A percentile compares a stretch with the other conserved stretches of the same genome.
Conservation (phyloP, 2,329 filamentous ascomycete species). For the Dryadomyces quercus-mongolicae region DNA sequence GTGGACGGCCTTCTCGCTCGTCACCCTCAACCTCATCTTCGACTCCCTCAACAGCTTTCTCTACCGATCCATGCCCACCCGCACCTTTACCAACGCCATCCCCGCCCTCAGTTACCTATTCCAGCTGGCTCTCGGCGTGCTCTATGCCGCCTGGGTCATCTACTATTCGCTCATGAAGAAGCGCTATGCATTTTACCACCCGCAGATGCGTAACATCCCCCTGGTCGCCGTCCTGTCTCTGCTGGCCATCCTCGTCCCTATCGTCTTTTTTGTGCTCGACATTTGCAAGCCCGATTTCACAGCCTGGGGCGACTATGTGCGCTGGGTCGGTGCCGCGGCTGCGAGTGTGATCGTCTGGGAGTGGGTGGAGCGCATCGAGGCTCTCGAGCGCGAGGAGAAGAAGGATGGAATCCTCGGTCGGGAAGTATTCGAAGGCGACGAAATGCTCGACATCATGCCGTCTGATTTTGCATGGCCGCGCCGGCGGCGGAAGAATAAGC, state of each 20-base stretch:
- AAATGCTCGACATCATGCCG: constrained; percentile 62
- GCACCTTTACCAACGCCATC: constrained; percentile 75
- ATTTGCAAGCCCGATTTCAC: constrained; percentile 76
- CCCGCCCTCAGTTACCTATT: constrained; percentile 87
- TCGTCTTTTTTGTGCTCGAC: constrained; percentile 88
- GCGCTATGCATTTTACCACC: constrained; percentile 81
- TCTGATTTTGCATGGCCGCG: constrained; percentile 36
- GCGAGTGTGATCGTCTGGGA: constrained; percentile 98
- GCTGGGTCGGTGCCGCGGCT: constrained; percentile 90
- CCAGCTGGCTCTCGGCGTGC: constrained; percentile 69
- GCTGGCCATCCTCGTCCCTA: constrained; percentile 71
- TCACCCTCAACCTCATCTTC: constrained; percentile 82
- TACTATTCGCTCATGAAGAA: constrained; percentile 91
- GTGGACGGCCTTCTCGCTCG: constrained; percentile 92
- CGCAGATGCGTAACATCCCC: constrained; percentile 79
- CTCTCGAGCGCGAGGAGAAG: constrained; percentile 81
- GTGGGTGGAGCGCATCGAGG: constrained; percentile 92
- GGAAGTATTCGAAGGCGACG: constrained; percentile 88
- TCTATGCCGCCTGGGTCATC: constrained; percentile 89
- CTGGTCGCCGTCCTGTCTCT: constrained; percentile 70
- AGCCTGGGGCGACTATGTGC: constrained; percentile 88
- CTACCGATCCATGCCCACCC: constrained; percentile 33
- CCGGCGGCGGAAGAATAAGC: constrained; percentile 20
- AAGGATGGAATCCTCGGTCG: constrained; percentile 85
- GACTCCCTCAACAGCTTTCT: constrained; percentile 81